Evolutionary conservation across 225 moss, liverwort and hornwort species (phyloP).

Genomic region (Climacium dendroides): DNA sequence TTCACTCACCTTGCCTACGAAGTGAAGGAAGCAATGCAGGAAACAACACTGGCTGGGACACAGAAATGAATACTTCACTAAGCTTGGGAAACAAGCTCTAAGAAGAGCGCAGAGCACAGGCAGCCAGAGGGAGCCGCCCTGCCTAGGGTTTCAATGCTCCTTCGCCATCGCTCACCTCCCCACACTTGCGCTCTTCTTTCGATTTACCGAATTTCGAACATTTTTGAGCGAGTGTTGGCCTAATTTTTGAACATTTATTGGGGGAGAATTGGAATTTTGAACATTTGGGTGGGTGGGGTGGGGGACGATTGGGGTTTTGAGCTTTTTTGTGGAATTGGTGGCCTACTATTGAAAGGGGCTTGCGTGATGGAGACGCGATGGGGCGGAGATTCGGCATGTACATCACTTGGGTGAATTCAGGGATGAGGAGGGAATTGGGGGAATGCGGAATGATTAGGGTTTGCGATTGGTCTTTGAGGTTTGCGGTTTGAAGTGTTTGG

Average conservation of each 20-base stretch:
- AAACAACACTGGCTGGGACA: too few species aligned
- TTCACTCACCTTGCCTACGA: background rate
- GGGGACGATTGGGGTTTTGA: background rate
- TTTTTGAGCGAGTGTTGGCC: background rate
- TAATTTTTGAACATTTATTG: background rate
- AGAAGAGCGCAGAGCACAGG: background rate
- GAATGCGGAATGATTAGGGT: background rate
- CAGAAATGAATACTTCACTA: too few species aligned
- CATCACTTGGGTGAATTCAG: background rate
- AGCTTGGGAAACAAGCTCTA: too few species aligned
- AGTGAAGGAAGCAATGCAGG: background rate
- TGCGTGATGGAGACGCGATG: slow-evolving; percentile 3
- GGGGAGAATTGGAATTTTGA: background rate
- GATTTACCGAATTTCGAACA: background rate
- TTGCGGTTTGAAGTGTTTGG: background rate
- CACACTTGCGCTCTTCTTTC: background rate
- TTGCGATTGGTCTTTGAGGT: background rate
- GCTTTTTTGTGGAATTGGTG: background rate
- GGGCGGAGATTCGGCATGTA: background rate
- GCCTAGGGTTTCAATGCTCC: background rate
- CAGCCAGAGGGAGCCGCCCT: background rate
- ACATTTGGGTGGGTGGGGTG: background rate
- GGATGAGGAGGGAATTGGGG: background rate
- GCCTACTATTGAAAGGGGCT: background rate
- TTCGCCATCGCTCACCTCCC: background rate